These are phyloP conservation scores for Pisolithus thermaeus DNA, from an alignment of 1,284 basidiomycete genomes.

Conservation along the genomic window DNA sequence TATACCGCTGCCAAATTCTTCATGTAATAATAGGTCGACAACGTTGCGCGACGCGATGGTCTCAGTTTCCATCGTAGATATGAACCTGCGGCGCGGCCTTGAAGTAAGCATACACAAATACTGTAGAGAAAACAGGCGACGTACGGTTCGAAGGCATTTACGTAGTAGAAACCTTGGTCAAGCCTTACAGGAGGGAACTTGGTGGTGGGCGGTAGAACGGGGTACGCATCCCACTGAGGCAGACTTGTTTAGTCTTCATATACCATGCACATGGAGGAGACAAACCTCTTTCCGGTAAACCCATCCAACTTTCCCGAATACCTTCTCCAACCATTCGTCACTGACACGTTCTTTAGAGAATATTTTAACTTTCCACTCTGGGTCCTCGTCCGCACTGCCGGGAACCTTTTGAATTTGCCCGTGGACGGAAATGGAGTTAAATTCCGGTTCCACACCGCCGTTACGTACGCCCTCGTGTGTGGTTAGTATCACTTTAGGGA, in stretches of 20 bases:
- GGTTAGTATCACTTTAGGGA: conserved; percentile 73
- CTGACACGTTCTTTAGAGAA: conserved; percentile 68
- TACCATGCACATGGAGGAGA: not conserved
- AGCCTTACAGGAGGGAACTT: conserved; percentile 74
- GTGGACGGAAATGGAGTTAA: conserved; percentile 89
- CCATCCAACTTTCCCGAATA: conserved; percentile 80
- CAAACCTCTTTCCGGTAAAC: conserved; percentile 72
- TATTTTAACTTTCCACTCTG: conserved; percentile 78
- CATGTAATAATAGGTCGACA: conserved; percentile 69
- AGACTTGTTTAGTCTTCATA: conserved; percentile 4
- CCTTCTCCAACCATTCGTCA: conserved; percentile 61
- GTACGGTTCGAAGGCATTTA: conserved; percentile 84
- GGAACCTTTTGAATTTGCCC: conserved; percentile 40
- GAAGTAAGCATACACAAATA: conserved; percentile 3
- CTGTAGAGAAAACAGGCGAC: conserved; percentile 23
- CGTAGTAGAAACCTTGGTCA: conserved; percentile 76
- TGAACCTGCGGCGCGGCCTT: conserved; percentile 42
- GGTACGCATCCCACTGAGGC: conserved; percentile 72
- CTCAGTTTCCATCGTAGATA: conserved; percentile 90
- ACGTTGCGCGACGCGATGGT: conserved; percentile 81
- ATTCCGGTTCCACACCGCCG: conserved; percentile 61
- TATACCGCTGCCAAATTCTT: conserved; percentile 59
- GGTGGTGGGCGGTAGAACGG: conserved; percentile 60
- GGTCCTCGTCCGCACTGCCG: conserved; percentile 17
- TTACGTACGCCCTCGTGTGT: conserved; percentile 52